phyloP scores from a whole-genome alignment of 2,329 filamentous ascomycete genomes.

The Colletotrichum sp. region DNA sequence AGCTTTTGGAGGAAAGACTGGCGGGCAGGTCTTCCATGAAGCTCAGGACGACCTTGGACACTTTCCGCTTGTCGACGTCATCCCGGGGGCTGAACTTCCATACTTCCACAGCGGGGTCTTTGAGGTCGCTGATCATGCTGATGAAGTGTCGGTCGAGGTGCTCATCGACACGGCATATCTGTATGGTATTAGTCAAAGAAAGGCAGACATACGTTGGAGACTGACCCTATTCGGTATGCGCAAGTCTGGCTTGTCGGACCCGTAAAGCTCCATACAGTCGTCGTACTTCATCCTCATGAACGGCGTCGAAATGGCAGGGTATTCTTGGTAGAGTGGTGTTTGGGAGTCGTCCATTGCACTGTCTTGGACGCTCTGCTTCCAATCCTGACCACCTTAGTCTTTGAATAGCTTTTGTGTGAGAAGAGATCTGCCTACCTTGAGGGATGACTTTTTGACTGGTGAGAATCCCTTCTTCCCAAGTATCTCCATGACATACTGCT shows the following conservation, averaged over 20 bases:
- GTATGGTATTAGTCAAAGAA: slow-evolving; percentile 22
- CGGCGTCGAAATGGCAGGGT: slow-evolving; percentile 30
- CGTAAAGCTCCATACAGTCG: slow-evolving; percentile 79
- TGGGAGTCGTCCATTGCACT: neutral
- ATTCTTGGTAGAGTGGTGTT: slow-evolving; percentile 13
- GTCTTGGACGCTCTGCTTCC: slow-evolving; percentile 15
- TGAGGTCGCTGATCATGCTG: slow-evolving; percentile 74
- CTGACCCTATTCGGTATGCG: slow-evolving; percentile 72
- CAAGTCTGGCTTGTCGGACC: slow-evolving; percentile 91
- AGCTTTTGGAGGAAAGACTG: slow-evolving; percentile 68
- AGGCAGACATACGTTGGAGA: neutral
- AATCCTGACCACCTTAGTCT: neutral
- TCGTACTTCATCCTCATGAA: slow-evolving; percentile 74
- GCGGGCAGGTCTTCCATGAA: slow-evolving; percentile 73
- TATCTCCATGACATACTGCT: slow-evolving; percentile 37
- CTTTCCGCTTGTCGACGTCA: slow-evolving; percentile 55
- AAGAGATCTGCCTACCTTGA: neutral
- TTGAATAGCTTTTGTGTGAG: no score
- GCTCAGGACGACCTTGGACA: slow-evolving; percentile 64
- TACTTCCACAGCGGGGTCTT: slow-evolving; percentile 74
- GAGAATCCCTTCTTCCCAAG: slow-evolving; percentile 31
- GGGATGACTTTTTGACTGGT: slow-evolving; percentile 26
- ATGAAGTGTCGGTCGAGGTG: slow-evolving; percentile 69
- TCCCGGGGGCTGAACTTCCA: slow-evolving; percentile 67
- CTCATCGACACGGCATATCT: slow-evolving; percentile 72